Conservation (phyloP, 257 asterid genomes). For the Capsicum pubescens region DNA sequence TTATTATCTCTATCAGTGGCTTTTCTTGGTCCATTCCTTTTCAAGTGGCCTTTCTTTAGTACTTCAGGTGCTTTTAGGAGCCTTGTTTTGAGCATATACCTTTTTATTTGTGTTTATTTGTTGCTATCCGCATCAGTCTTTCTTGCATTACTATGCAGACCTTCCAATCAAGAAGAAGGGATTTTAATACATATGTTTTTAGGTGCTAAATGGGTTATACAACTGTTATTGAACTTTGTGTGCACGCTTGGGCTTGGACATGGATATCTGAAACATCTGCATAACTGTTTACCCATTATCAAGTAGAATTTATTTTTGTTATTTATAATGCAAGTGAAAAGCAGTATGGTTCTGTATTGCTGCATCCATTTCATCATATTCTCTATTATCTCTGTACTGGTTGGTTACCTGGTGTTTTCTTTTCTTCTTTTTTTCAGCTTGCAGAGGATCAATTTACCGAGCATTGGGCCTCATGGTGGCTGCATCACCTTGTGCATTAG, state of each 20-base stretch:
- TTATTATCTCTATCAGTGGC: constrained; percentile 75
- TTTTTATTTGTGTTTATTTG: constrained; percentile 9
- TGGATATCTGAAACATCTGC: background rate
- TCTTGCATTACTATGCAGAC: background rate
- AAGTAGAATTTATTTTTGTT: background rate
- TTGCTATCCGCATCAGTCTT: constrained; percentile 20
- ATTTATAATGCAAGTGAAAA: background rate
- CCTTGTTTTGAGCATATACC: constrained; percentile 3
- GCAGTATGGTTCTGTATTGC: background rate
- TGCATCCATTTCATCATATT: constrained; percentile 20
- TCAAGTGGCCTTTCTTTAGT: constrained; percentile 91
- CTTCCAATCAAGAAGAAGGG: background rate
- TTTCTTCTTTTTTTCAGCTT: constrained; percentile 56
- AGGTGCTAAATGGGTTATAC: constrained; percentile 19
- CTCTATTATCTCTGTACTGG: constrained; percentile 13
- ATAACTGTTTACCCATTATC: background rate
- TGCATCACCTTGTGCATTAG: constrained; percentile 99
- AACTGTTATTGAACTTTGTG: background rate
- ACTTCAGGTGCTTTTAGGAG: constrained; percentile 71
- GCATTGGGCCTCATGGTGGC: constrained; percentile 99
- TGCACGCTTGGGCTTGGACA: background rate
- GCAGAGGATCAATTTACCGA: constrained; percentile 97
- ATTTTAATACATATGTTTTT: background rate
- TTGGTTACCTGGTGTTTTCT: constrained; percentile 24
- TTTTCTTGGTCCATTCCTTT: constrained; percentile 84